Evolutionary conservation across 2,329 filamentous ascomycete species (phyloP).

Genomic region (Thyridium curvatum): DNA sequence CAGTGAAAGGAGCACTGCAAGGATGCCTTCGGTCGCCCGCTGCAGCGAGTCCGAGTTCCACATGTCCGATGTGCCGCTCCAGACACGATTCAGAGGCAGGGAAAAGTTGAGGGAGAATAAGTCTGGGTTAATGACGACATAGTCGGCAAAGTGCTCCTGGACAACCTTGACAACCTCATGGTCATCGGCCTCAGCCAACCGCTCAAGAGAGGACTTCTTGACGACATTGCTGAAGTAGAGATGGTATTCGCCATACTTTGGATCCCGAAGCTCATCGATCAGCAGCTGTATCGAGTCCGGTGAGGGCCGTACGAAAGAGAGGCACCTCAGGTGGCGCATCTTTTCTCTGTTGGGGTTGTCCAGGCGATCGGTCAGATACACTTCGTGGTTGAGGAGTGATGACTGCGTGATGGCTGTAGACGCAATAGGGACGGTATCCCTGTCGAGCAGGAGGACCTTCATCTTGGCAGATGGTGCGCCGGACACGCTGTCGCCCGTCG

Average conservation of each 20-base stretch:
- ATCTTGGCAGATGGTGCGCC: slow-evolving; percentile 77
- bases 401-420: slow-evolving; percentile 96
- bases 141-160: slow-evolving; percentile 96
- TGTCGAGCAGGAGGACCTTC: slow-evolving; percentile 94
- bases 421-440: slow-evolving; percentile 87
- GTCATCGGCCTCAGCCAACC: slow-evolving; percentile 91
- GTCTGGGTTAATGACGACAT: slow-evolving; percentile 90
- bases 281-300: slow-evolving; percentile 87
- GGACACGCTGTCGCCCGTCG: slow-evolving; percentile 64
- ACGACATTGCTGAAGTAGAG: slow-evolving; percentile 97
- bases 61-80: slow-evolving; percentile 73
- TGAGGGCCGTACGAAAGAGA: slow-evolving; percentile 89
- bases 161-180: slow-evolving; percentile 93
- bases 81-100: slow-evolving; percentile 69
- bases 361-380: slow-evolving; percentile 94
- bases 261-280: slow-evolving; percentile 91
- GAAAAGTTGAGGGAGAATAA: slow-evolving; percentile 75
- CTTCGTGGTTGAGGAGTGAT: slow-evolving; percentile 87
- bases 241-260: slow-evolving; percentile 96
- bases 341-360: slow-evolving; percentile 89
- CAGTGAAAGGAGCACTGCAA: slow-evolving; percentile 77
- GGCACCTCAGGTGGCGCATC: slow-evolving; percentile 92
- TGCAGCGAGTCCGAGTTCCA: slow-evolving; percentile 91
- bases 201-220: slow-evolving; percentile 91
- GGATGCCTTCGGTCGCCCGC: slow-evolving; percentile 77